A percentile compares a stretch with the other conserved stretches of the same genome.
Conservation (phyloP, 2,329 filamentous ascomycete genomes). For the Colletotrichum destructivum region DNA sequence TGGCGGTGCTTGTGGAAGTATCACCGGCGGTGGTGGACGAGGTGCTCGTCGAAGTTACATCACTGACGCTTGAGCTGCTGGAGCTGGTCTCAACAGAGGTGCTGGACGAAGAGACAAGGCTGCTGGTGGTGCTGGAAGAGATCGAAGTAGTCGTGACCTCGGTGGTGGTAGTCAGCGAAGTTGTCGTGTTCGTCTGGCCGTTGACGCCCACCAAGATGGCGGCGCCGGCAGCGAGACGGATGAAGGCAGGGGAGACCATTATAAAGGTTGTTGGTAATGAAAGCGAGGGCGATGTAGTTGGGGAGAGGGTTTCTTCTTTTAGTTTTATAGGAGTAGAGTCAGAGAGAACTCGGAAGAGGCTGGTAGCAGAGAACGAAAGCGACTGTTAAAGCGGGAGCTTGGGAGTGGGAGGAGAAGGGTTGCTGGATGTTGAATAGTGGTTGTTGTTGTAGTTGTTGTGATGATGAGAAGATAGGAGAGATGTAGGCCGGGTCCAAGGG, state of each 20-base stretch:
- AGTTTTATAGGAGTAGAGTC: no score
- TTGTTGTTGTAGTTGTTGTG: background rate
- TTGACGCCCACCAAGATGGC: conserved; percentile 31
- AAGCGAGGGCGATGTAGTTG: background rate
- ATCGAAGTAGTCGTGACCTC: background rate
- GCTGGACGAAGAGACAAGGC: background rate
- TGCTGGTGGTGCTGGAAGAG: background rate
- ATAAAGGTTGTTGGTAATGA: background rate
- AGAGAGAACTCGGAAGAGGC: background rate
- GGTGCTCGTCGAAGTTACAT: background rate
- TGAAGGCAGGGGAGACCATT: conserved; percentile 23
- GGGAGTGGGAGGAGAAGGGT: background rate
- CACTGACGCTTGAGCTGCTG: no score
- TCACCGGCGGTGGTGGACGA: conserved; percentile 4
- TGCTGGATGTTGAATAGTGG: background rate
- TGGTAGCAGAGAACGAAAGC: conserved; percentile 4
- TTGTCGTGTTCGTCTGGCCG: conserved; percentile 18
- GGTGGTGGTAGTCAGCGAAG: background rate
- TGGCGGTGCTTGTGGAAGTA: conserved; percentile 1
- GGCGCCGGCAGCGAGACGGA: conserved; percentile 26
- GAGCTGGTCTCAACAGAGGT: no score
- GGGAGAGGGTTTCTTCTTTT: no score
- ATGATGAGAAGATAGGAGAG: background rate
- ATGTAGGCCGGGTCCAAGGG: background rate
- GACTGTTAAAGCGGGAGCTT: background rate